Base-by-base conservation (phyloP, 176 grass and related monocot genomes). In the Aechmea fasciata region DNA sequence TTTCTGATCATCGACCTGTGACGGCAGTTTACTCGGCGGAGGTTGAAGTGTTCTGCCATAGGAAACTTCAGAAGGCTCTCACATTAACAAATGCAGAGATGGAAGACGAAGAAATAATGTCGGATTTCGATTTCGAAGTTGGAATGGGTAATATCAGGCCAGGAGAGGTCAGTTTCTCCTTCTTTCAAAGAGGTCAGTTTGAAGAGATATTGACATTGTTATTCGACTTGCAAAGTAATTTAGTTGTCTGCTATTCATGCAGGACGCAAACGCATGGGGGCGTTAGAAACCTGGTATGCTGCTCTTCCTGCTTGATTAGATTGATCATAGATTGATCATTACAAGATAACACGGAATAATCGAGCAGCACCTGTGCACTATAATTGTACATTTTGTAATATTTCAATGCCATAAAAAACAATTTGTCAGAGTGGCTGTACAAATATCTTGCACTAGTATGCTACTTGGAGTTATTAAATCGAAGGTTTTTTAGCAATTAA, bases 1-100 rank as follows among this genome's bases (percentile, higher is more conserved):
- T 97, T 57, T 97, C 94, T 6, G 94, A 97, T 79, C 94, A 97
- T 71, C 90, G 87, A 63, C 89, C 86, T 14, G 94, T 97, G 47
- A 74, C 71, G 9, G 89, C 94, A 11, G 71, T 82, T 52, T 92
- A 83, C 79, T 81, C 69, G 64, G 86, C 79, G 23, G 93, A 97
- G 83, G 79, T 97, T 67, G 94, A 97, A 77, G 78, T 92, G 52
- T 93, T 97, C 82, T 79, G 71, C 54, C 83, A 83, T 20, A 62
- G 55, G 76, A 97, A 93, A 77, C 94, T 97, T 67, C 94, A 97
- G 82, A 72, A 65, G 73, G 94, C 94, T 23, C 75, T 97, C 10
- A 87, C 86, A 67, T 83, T 97, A 18, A 97, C 94, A 9, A 48
- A 97, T 78, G 94, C 87, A 23, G 89, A 96, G 66, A 78, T 96